phyloP scores from a whole-genome alignment of 345 rosid species.

The Bruguiera gymnorhiza region DNA sequence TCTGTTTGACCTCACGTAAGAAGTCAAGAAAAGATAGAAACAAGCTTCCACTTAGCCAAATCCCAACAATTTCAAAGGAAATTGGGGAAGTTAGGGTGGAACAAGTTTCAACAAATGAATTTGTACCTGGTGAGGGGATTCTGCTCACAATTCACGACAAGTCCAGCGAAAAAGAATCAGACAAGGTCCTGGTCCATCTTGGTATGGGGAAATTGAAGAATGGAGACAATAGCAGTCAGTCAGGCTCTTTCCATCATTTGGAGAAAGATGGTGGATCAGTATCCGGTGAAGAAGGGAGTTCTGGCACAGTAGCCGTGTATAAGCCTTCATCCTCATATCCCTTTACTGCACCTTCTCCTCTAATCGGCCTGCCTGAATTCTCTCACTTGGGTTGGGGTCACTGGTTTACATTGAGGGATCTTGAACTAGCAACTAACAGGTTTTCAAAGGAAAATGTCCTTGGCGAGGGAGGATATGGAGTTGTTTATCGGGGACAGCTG shows the following conservation, averaged over 20 bases:
- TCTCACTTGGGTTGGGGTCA: conserved; percentile 89
- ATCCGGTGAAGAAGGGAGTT: conserved; percentile 76
- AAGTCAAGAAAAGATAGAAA: conserved; percentile 54
- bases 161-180: conserved; percentile 65
- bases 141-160: conserved; percentile 76
- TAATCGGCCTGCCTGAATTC: conserved; percentile 69
- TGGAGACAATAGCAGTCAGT: conserved; percentile 55
- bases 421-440: conserved; percentile 68
- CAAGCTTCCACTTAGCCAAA: conserved; percentile 43
- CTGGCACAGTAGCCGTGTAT: conserved; percentile 43
- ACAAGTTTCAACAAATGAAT: conserved; percentile 60
- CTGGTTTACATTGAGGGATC: conserved; percentile 84
- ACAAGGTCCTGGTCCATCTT: conserved; percentile 74
- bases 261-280: conserved; percentile 68
- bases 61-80: conserved; percentile 83
- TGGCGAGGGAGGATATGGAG: conserved; percentile 86
- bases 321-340: conserved; percentile 73
- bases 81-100: conserved; percentile 91
- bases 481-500: conserved; percentile 63
- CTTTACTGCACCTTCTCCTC: conserved; percentile 70
- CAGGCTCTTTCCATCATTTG: conserved; percentile 55
- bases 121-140: conserved; percentile 68
- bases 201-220: conserved; percentile 65
- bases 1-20: conserved; percentile 65
- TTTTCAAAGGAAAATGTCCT: conserved; percentile 71